Evolutionary conservation across 2,329 filamentous ascomycete species (phyloP), one percentile per base, ranked within the genome.

Genomic region (Phaeomoniella chlamydospora): DNA sequence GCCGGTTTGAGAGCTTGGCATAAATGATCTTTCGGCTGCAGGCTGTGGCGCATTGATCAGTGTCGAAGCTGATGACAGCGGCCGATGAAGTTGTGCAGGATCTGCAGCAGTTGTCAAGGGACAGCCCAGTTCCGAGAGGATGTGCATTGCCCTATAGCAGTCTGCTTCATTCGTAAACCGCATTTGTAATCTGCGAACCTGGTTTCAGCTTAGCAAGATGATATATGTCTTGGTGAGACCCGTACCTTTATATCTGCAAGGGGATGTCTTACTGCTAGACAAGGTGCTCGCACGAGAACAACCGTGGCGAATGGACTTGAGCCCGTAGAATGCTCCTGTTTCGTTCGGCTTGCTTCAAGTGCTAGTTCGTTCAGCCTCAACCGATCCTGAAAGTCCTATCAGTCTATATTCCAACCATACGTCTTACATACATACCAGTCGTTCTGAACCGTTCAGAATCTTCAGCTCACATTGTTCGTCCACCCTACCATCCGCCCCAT

Each of bases 111-210:
- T 59, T 6, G 54, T 57, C 22, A 62, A 53, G n/a, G 57, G 59
- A 39, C 62, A 64, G 22, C 57, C 54, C 29, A 57, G 54, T 30
- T 55, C 51, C 17, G 53, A 53, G 2, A 65, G 45, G n/a, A 62
- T 51, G 4, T 57, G 50, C 30, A 65, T 45, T 2, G 55, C 56
- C 14, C 53, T 52, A 34, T 56, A 58, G 40, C 57, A 65, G 37
- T 65, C 59, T 15, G 47, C 45, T 29, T 57, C 52, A 1, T 47
- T 52, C 2, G 46, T 44, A 36, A 64, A 63, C 37, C 61, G 63
- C 39, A 65, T 49, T 37, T 65, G 62, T 14, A 65, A 62, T 5
- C 62, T 57, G 17, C 58, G 57, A 13, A 58, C 47, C 62, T 65
- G n/a, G 15, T 3, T n/a, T 43, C 34, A 51, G 46, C 34, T 43